Base-by-base conservation (phyloP, 768 basidiomycete species). In the Phanerochaete carnosa region DNA sequence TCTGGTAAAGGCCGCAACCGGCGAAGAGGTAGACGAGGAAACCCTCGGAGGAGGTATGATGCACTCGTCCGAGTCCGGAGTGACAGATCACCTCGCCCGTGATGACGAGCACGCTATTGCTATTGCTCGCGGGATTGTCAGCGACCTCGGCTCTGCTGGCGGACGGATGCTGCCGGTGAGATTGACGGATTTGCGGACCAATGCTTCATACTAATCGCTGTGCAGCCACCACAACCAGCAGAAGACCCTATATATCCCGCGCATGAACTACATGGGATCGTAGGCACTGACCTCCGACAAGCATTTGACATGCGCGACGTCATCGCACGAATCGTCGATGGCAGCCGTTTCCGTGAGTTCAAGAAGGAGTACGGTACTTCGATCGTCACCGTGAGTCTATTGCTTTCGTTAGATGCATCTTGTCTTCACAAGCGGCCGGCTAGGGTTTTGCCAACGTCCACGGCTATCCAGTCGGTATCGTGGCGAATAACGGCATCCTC, bases 351-450 rank as follows among this genome's bases (percentile, higher is more conserved):
- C 70, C 81, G 93, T 62, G 95, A 98, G 72, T 98, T 96, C 80
- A 98, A 98, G 82, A 90, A 89, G 70, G 95, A 96, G 70, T 98
- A 95, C 68, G 95, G 94, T 7, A 75, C 88, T 28, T 95, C 94
- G 0, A 88, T 98, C 63, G 82, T 96, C 54, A 97, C 95, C 7
- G 94, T 92, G 67, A 59, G 80, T 73, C 5, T 3, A 22, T 13
- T 2, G n/a, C 28, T 32, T 25, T 53, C 1, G 2, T 7, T 19
- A n/a, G 7, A 51, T 51, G 49, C 15, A 3, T 29, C 25, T 28
- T 51, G 23, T 30, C 12, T n/a, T 1, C 54, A 29, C 16, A 37
- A 6, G 32, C n/a, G n/a, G n/a, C n/a, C n/a, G 6, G 11, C 57
- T 47, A 92, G 90, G 92, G 91, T n/a, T 92, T 91, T 74, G 93